Evolutionary conservation across 2,329 filamentous ascomycete genomes (phyloP), one percentile per base, ranked within the genome.

Genomic region (Hymenoscyphus occultus): DNA sequence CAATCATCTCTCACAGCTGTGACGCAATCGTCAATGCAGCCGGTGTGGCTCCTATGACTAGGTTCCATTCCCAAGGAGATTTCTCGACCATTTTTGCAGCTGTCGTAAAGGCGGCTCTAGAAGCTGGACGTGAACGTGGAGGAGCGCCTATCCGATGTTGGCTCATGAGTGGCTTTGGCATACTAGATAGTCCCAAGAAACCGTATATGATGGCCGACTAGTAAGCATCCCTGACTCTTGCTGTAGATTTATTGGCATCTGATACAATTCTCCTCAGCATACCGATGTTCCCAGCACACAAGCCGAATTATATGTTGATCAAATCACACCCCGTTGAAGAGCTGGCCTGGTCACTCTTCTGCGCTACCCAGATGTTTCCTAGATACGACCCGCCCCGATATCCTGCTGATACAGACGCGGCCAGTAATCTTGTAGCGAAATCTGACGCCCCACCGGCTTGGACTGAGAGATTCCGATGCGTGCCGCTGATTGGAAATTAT

Each of bases 11-110:
- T 9, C 60, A 74, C 61, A 65, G 72, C 45, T 79, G 78, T 66
- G 76, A 80, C 64, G 78, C 74, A 13, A 72, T 81, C 19, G 69
- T 81, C 63, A 77, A 76, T 63, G 75, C 76, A 4, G 79, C 79
- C 3, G 78, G 78, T 13, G 16, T 57, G n/a, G 60, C 28, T 59
- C 35, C 28, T 5, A 59, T 10, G 67, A 77, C 45, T 74, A 76
- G 28, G 75, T 78, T 32, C 62, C 35, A 31, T 51, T 74, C 56
- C 75, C 78, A 5, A 78, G 78, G 77, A 65, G 74, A 40, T 74
- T 64, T 79, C 56, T 74, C 77, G 5, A 72, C 68, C 22, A 78
- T 80, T 63, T 76, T 77, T 61, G 69, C 65, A 32, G 74, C 78
- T 6, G 76, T 78, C 2, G 59, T 76, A 13, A 68, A 76, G 60